A percentile compares a stretch with the other conserved stretches of the same genome.
Evolutionary conservation across 805 yeast species (phyloP).

Genomic region (Ogataea nakhonphanomensis): DNA sequence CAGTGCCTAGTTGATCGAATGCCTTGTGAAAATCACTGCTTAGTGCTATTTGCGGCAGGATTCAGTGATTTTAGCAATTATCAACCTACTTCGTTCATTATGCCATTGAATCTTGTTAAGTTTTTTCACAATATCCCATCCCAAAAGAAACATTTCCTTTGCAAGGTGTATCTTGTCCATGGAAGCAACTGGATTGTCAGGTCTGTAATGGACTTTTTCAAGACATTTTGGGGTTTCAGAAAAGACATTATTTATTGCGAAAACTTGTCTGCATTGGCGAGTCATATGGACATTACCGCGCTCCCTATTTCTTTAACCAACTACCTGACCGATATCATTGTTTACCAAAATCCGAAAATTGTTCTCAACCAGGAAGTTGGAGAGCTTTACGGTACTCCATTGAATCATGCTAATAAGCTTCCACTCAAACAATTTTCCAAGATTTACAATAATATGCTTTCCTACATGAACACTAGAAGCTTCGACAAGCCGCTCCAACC

Average conservation of each 20-base stretch:
- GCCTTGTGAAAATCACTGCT: slow-evolving; percentile 60
- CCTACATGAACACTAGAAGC: slow-evolving; percentile 28
- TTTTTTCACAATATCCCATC: slow-evolving; percentile 55
- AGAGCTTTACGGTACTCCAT: slow-evolving; percentile 31
- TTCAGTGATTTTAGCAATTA: slow-evolving; percentile 42
- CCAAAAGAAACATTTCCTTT: slow-evolving; percentile 48
- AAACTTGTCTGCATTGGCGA: slow-evolving; percentile 36
- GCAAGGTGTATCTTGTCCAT: slow-evolving; percentile 75
- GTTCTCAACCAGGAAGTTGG: slow-evolving; percentile 44
- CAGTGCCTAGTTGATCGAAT: slow-evolving; percentile 51
- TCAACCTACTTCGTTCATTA: slow-evolving; percentile 13
- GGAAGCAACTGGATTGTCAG: slow-evolving; percentile 81
- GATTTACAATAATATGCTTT: slow-evolving; percentile 33
- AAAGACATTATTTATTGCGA: slow-evolving; percentile 34
- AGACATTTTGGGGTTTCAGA: slow-evolving; percentile 44
- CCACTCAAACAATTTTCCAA: slow-evolving; percentile 31
- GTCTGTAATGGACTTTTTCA: slow-evolving; percentile 67
- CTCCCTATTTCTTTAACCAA: slow-evolving; percentile 74
- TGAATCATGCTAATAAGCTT: slow-evolving; percentile 20
- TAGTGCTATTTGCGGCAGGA: slow-evolving; percentile 82
- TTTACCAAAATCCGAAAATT: slow-evolving; percentile 52
- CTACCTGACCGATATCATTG: slow-evolving; percentile 53
- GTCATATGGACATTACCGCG: slow-evolving; percentile 67
- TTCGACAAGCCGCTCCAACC: slow-evolving; percentile 22
- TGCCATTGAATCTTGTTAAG: slow-evolving; percentile 36